Percentiles rank a stretch among this genome's conserved stretches.
phyloP scores from a whole-genome alignment of 148 eudicot species.

The Arctostaphylos glauca region DNA sequence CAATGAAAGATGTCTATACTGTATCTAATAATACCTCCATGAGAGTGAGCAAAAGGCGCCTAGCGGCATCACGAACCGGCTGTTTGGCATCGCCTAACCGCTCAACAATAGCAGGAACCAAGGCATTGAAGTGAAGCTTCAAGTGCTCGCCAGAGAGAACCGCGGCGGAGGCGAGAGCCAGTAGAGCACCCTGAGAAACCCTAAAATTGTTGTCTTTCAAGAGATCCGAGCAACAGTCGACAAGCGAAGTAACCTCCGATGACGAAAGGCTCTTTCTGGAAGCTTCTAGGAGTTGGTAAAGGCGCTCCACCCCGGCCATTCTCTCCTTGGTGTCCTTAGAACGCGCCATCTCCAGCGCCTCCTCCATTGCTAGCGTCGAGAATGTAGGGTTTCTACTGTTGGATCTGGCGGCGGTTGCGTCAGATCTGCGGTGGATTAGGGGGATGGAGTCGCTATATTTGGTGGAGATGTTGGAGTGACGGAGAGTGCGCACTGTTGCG shows the following conservation, averaged over 20 bases:
- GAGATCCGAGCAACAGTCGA: conserved; percentile 91
- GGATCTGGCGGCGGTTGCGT: conserved; percentile 24
- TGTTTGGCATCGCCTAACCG: conserved; percentile 84
- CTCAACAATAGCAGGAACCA: conserved; percentile 88
- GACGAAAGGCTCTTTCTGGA: conserved; percentile 60
- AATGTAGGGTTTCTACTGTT: conserved; percentile 16
- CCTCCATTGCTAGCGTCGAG: conserved; percentile 57
- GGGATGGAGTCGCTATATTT: not conserved
- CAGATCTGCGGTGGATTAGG: conserved; percentile 17
- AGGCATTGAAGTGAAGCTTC: conserved; percentile 82
- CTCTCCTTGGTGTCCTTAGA: conserved; percentile 93
- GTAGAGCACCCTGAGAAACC: conserved; percentile 80
- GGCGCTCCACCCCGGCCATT: conserved; percentile 92
- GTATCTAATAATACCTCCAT: conserved; percentile 88
- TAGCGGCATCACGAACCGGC: conserved; percentile 91
- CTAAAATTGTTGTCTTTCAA: conserved; percentile 83
- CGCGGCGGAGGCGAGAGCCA: conserved; percentile 84
- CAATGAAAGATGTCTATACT: too few species aligned
- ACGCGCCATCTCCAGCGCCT: conserved; percentile 67
- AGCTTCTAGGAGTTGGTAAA: conserved; percentile 84
- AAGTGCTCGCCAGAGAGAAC: conserved; percentile 82
- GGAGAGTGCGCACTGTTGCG: conserved; percentile 10
- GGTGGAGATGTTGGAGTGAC: conserved; percentile 7
- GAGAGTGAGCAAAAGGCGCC: conserved; percentile 79
- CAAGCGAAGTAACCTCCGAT: conserved; percentile 76